Evolutionary conservation across 371 early-diverging fungal species (phyloP).

Genomic region (Capniomyces stellatus): DNA sequence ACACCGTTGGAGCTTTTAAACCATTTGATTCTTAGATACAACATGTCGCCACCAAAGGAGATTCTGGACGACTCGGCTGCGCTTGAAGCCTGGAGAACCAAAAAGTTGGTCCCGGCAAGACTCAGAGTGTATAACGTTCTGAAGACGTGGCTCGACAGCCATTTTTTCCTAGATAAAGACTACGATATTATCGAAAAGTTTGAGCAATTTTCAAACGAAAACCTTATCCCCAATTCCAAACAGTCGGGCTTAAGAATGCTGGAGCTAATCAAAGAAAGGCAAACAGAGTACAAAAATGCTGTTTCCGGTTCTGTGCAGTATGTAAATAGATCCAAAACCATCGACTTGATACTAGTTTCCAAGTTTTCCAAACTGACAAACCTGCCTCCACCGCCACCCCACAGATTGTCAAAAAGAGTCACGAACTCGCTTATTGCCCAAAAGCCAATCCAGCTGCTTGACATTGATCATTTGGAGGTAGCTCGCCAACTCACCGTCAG

Average conservation of each 20-base stretch:
- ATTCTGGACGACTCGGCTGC: conserved; percentile 36
- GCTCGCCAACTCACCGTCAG: conserved; percentile 85
- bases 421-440: neutral
- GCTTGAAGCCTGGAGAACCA: conserved; percentile 60
- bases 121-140: conserved; percentile 77
- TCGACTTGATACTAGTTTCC: conserved; percentile 35
- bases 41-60: conserved; percentile 48
- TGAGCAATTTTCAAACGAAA: conserved; percentile 52
- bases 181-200: conserved; percentile 41
- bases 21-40: conserved; percentile 48
- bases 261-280: conserved; percentile 46
- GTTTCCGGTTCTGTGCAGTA: neutral
- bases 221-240: conserved; percentile 22
- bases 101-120: conserved; percentile 67
- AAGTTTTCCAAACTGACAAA: conserved; percentile 51
- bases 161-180: conserved; percentile 52
- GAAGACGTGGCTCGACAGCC: conserved; percentile 79
- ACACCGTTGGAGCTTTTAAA: conserved; percentile 54
- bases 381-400: conserved; percentile 34
- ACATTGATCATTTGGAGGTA: conserved; percentile 79
- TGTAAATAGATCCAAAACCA: neutral
- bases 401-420: conserved; percentile 46
- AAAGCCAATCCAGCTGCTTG: conserved; percentile 46
- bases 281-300: conserved; percentile 6
- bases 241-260: conserved; percentile 33